Conservation (phyloP, 2,329 filamentous ascomycete genomes). For the Aspergillus terreus region DNA sequence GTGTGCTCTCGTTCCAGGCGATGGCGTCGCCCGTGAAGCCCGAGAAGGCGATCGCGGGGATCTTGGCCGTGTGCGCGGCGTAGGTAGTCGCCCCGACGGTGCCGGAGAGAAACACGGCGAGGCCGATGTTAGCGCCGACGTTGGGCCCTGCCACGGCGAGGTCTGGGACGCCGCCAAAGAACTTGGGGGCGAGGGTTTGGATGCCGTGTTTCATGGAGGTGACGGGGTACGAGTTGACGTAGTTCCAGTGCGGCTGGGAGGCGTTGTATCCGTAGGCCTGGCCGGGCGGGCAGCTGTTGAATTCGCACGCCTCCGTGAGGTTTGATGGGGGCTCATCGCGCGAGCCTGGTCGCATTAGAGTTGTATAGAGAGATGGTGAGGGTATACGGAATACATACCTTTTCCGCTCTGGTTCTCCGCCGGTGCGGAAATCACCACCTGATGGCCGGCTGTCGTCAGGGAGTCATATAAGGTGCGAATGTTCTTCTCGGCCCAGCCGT, state of each 20-base stretch:
- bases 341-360: slow-evolving; percentile 46
- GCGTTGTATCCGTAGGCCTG: slow-evolving; percentile 56
- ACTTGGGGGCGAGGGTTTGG: slow-evolving; percentile 50
- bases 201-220: slow-evolving; percentile 64
- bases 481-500: slow-evolving; percentile 70
- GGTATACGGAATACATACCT: slow-evolving; percentile 37
- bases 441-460: slow-evolving; percentile 54
- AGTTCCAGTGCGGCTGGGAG: slow-evolving; percentile 59
- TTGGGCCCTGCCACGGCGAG: slow-evolving; percentile 66
- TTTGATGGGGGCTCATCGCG: slow-evolving; percentile 46
- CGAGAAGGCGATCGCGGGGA: slow-evolving; percentile 67
- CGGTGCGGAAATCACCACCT: slow-evolving; percentile 62
- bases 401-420: slow-evolving; percentile 64
- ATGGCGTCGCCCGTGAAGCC: slow-evolving; percentile 50
- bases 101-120: slow-evolving; percentile 58
- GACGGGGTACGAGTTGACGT: slow-evolving; percentile 68
- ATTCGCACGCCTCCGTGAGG: slow-evolving; percentile 55
- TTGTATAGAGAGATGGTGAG: neutral
- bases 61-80: slow-evolving; percentile 48
- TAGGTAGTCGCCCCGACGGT: slow-evolving; percentile 64
- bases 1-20: slow-evolving; percentile 49
- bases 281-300: slow-evolving; percentile 56
- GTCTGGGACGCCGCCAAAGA: slow-evolving; percentile 56
- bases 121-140: slow-evolving; percentile 55
- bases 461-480: slow-evolving; percentile 57